These are phyloP conservation scores for Epichloe aotearoae DNA, from an alignment of 2,329 filamentous ascomycete species.

Conservation along the genomic window DNA sequence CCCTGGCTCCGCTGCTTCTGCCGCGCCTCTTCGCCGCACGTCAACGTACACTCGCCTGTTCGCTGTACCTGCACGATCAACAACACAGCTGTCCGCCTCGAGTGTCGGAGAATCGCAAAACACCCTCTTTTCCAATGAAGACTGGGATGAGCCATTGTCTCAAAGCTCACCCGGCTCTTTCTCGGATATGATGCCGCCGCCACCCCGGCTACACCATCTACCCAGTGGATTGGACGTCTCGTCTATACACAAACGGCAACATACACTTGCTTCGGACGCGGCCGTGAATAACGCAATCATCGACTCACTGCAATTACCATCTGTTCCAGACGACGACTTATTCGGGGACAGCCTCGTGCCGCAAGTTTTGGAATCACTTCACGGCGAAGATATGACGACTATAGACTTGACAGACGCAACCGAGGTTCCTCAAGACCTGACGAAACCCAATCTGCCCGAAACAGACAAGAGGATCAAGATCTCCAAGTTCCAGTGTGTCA, in stretches of 20 bases:
- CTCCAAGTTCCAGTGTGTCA: slow-evolving; percentile 48
- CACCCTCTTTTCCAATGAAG: slow-evolving; percentile 15
- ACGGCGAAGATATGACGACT: slow-evolving; percentile 15
- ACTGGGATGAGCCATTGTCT: slow-evolving; percentile 14
- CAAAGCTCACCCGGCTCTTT: slow-evolving; percentile 17
- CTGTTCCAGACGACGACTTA: slow-evolving; percentile 13
- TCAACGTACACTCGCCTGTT: slow-evolving; percentile 8
- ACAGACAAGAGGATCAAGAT: slow-evolving; percentile 39
- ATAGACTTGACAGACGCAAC: slow-evolving; percentile 27
- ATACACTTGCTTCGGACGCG: slow-evolving; percentile 8
- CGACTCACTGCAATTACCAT: background rate
- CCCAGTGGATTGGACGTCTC: background rate
- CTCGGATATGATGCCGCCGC: slow-evolving; percentile 16
- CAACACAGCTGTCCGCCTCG: slow-evolving; percentile 8
- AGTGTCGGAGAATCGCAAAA: slow-evolving; percentile 14
- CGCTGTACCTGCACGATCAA: slow-evolving; percentile 11
- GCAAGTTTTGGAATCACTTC: background rate
- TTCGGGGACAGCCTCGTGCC: slow-evolving; percentile 13
- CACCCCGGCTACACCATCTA: background rate
- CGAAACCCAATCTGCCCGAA: slow-evolving; percentile 21
- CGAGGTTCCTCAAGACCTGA: slow-evolving; percentile 29
- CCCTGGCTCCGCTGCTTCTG: slow-evolving; percentile 2
- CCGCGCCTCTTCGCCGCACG: slow-evolving; percentile 6
- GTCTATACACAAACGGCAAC: slow-evolving; percentile 15
- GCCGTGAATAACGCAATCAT: background rate